phyloP scores from a whole-genome alignment of 179 eudicot genomes.

The Gypsophila paniculata region DNA sequence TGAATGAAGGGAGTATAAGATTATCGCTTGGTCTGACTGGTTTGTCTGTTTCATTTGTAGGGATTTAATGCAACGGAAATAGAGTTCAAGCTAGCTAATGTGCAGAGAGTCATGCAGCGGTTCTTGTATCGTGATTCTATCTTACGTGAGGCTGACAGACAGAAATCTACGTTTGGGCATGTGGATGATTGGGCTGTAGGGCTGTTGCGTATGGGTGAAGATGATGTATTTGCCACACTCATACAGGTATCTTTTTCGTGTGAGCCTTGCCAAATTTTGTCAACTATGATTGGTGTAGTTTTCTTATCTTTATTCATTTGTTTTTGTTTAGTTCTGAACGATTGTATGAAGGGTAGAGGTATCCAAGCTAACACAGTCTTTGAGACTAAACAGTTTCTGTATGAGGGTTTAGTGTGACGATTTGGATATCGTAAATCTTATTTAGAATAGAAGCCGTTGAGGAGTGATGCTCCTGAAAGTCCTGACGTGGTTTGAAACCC shows the following conservation, averaged over 20 bases:
- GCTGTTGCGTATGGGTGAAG: conserved; percentile 51
- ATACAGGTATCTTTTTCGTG: conserved; percentile 51
- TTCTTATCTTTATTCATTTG: neutral
- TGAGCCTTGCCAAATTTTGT: neutral
- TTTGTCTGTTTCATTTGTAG: conserved; percentile 35
- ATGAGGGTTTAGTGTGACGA: neutral
- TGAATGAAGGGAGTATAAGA: neutral
- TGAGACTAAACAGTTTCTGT: neutral
- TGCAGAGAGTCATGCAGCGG: conserved; percentile 83
- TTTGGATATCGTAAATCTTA: neutral
- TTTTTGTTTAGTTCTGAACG: neutral
- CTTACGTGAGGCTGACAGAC: conserved; percentile 83
- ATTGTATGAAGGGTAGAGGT: neutral
- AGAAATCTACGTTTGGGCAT: conserved; percentile 47
- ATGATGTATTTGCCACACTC: conserved; percentile 74
- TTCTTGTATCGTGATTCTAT: conserved; percentile 77
- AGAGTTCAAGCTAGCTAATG: conserved; percentile 72
- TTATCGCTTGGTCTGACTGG: conserved; percentile 15
- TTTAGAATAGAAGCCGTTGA: neutral
- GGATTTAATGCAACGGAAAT: conserved; percentile 77
- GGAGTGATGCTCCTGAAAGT: neutral
- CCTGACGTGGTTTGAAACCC: neutral
- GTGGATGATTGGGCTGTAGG: conserved; percentile 64
- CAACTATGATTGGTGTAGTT: no score
- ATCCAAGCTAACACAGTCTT: neutral